These are phyloP conservation scores for Diplodia seriata DNA, from an alignment of 2,329 filamentous ascomycete species.

Conservation along the genomic window DNA sequence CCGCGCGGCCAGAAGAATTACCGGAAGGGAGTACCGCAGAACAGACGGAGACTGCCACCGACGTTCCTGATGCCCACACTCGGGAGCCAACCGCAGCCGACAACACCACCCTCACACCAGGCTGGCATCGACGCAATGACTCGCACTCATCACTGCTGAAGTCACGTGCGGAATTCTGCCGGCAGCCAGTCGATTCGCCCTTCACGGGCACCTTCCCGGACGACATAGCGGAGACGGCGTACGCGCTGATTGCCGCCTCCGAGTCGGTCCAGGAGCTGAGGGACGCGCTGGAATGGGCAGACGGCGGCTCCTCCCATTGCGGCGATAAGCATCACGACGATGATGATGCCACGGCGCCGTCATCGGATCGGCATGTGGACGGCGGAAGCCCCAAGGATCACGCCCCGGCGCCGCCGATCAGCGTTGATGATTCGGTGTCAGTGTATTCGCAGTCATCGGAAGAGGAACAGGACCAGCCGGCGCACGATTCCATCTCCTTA, in stretches of 20 bases:
- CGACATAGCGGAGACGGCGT: not conserved
- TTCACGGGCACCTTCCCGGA: slow-evolving; percentile 5
- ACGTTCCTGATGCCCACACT: not conserved
- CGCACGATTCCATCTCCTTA: not conserved
- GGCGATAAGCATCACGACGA: not conserved
- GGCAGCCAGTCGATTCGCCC: slow-evolving; percentile 1
- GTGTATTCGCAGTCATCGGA: not conserved
- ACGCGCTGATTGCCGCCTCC: slow-evolving; percentile 1
- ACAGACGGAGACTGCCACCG: not conserved
- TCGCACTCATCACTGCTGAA: not conserved
- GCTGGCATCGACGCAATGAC: not conserved
- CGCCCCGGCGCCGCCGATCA: not conserved
- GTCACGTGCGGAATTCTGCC: not conserved
- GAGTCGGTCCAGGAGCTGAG: slow-evolving; percentile 15
- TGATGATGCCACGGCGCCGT: too few relatives aligned
- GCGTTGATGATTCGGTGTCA: not conserved
- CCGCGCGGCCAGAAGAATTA: not conserved
- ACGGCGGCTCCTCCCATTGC: not conserved
- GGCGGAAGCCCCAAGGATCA: not conserved
- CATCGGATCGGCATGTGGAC: not conserved
- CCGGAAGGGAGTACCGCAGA: not conserved
- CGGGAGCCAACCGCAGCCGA: not conserved
- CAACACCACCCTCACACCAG: not conserved
- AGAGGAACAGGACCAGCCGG: not conserved
- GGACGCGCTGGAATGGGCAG: not conserved